Conservation (phyloP, 2,329 filamentous ascomycete genomes). For the Pseudocercospora cruenta region DNA sequence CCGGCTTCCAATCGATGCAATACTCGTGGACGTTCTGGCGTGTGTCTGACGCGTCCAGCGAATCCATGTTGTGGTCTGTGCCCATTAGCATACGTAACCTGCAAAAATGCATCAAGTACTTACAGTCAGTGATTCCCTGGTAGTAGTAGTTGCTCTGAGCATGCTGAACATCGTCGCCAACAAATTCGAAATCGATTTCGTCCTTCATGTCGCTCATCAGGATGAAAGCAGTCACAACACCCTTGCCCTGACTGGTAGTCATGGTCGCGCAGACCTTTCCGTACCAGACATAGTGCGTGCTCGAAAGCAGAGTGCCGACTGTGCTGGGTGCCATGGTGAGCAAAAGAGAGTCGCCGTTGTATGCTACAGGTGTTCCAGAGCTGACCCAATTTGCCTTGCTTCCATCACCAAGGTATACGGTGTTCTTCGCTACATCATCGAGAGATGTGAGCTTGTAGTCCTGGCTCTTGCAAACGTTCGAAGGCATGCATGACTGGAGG, state of each 20-base stretch:
- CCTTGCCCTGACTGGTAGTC: slow-evolving; percentile 79
- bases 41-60: slow-evolving; percentile 71
- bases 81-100: slow-evolving; percentile 24
- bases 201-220: slow-evolving; percentile 94
- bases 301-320: slow-evolving; percentile 83
- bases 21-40: slow-evolving; percentile 84
- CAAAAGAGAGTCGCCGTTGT: slow-evolving; percentile 68
- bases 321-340: slow-evolving; percentile 88
- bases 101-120: slow-evolving; percentile 44
- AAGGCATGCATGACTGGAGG: slow-evolving; percentile 82
- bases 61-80: slow-evolving; percentile 73
- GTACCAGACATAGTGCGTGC: slow-evolving; percentile 93
- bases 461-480: slow-evolving; percentile 76
- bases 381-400: slow-evolving; percentile 83
- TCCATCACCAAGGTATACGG: slow-evolving; percentile 84
- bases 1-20: slow-evolving; percentile 89
- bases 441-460: slow-evolving; percentile 74
- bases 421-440: slow-evolving; percentile 70
- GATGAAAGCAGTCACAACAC: slow-evolving; percentile 98
- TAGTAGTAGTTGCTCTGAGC: slow-evolving; percentile 97
- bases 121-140: slow-evolving; percentile 90
- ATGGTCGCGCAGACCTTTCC: slow-evolving; percentile 85
- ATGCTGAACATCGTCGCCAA: slow-evolving; percentile 75
- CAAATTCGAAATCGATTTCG: slow-evolving; percentile 96
- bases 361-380: slow-evolving; percentile 72